Conservation (phyloP, 805 yeast genomes). For the Priceomyces castillae region DNA sequence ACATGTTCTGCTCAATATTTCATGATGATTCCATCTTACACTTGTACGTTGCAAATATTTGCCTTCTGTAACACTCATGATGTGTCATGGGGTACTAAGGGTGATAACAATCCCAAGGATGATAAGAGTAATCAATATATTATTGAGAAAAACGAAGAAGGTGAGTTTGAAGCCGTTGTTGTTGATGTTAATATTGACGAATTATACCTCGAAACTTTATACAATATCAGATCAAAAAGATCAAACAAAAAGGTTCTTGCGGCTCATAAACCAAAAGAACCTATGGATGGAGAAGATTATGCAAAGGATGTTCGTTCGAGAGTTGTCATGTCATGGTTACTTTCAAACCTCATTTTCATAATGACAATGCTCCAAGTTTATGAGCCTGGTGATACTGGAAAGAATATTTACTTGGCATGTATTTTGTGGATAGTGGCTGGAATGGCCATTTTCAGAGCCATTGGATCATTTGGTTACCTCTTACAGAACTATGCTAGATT, state of each 20-base stretch:
- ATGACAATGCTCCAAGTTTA: constrained; percentile 88
- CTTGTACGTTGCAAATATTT: constrained; percentile 89
- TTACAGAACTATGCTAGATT: constrained; percentile 36
- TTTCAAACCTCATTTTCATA: constrained; percentile 73
- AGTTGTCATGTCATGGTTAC: constrained; percentile 94
- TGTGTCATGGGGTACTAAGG: constrained; percentile 99
- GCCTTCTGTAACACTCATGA: constrained; percentile 98
- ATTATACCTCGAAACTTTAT: constrained; percentile 71
- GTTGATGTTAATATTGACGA: constrained; percentile 83
- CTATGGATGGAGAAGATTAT: constrained; percentile 67
- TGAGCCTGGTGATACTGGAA: constrained; percentile 53
- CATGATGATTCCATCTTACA: constrained; percentile 84
- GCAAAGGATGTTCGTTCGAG: constrained; percentile 93
- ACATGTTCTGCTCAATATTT: constrained; percentile 88
- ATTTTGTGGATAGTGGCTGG: constrained; percentile 92
- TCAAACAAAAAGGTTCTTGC: constrained; percentile 49
- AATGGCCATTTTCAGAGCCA: constrained; percentile 75
- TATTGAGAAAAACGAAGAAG: constrained; percentile 74
- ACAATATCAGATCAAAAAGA: constrained; percentile 69
- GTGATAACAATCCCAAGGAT: constrained; percentile 69
- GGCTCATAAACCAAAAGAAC: constrained; percentile 27
- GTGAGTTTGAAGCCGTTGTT: constrained; percentile 75
- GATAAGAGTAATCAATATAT: constrained; percentile 78
- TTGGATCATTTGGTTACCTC: constrained; percentile 76
- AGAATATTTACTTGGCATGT: constrained; percentile 73